A percentile compares a stretch with the other conserved stretches of the same genome.
Conservation (phyloP, 163 green algal genomes). For the Chlamydomonas reinhardtii region DNA sequence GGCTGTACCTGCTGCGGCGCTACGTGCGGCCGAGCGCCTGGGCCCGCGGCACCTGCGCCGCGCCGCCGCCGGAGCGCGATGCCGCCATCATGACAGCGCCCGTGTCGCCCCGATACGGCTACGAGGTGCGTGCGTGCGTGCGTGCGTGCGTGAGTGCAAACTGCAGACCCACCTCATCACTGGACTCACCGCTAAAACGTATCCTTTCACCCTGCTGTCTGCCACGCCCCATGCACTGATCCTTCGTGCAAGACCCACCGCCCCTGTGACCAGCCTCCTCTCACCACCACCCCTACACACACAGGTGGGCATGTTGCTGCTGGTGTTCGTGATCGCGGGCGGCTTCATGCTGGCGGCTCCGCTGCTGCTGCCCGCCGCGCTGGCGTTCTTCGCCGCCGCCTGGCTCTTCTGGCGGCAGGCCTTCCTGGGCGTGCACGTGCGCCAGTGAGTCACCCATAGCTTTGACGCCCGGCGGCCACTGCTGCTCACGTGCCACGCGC, state of each 20-base stretch:
- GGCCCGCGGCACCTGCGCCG: background rate
- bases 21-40: background rate
- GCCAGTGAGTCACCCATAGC: constrained; percentile 8
- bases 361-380: constrained; percentile 56
- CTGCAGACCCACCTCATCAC: no score
- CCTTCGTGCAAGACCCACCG: no score
- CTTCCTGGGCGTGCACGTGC: constrained; percentile 62
- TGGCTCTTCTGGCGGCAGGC: constrained; percentile 64
- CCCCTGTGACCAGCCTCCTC: no score
- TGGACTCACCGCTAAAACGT: no score
- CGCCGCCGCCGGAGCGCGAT: constrained; percentile 50
- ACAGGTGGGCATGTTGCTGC: constrained; percentile 77
- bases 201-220: no score
- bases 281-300: no score
- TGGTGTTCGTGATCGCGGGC: constrained; percentile 80
- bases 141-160: no score
- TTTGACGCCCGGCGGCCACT: no score
- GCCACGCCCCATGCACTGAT: no score
- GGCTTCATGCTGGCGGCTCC: constrained; percentile 77
- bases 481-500: no score
- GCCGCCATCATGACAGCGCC: constrained; percentile 63
- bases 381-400: constrained; percentile 51
- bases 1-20: constrained; percentile 59
- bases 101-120: constrained; percentile 80
- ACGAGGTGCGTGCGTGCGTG: constrained; percentile 69